Evolutionary conservation across 306 rosid genomes (phyloP), one percentile per base, ranked within the genome.

Genomic region (Leucaena leucocephala): DNA sequence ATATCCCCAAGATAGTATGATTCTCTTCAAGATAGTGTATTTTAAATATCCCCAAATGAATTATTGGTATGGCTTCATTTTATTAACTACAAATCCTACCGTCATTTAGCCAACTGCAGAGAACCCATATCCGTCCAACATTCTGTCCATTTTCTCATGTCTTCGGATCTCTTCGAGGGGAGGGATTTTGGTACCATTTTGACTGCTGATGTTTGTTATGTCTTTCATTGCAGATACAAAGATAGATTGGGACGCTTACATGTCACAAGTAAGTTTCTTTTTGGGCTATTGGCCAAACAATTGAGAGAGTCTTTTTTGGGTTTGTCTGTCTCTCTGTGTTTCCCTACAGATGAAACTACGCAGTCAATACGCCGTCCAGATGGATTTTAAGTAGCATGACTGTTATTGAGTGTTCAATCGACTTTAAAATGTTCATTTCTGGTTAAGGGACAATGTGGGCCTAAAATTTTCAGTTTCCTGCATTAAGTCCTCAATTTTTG

Each of bases 241-340:
- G 86, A 95, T 95, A 54, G 98, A 95, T 74, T 95, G 98, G 98
- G 98, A 95, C 71, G 98, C 98, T 52, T 95, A 95, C 83, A 94
- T 94, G 98, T 92, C 98, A 15, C 97, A 94, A 85, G 97, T 88
- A 13, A 63, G 19, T 63, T 27, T 27, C 27, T 27, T 27, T 27
- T 27, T 27, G 27, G 27, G 27, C 27, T 27, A 27, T 27, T 27
- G 27, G 68, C 42, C 42, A 34, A 34, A 62, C 40, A 34, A 62
- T 14, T 34, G 15, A 33, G 13, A 63, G 40, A 12, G n/a, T 27
- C 2, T 8, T 63, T 63, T 33, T 63, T 63, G 19, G 36, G 40
- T 43, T 63, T 63, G 43, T 27, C 1, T 34, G 42, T 63, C 43
- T 34, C 68, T 13, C 9, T 63, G 43, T 63, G 19, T 0, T 34